phyloP scores from a whole-genome alignment of 1,284 basidiomycete species.

The Cryptococcus depauperatus region DNA sequence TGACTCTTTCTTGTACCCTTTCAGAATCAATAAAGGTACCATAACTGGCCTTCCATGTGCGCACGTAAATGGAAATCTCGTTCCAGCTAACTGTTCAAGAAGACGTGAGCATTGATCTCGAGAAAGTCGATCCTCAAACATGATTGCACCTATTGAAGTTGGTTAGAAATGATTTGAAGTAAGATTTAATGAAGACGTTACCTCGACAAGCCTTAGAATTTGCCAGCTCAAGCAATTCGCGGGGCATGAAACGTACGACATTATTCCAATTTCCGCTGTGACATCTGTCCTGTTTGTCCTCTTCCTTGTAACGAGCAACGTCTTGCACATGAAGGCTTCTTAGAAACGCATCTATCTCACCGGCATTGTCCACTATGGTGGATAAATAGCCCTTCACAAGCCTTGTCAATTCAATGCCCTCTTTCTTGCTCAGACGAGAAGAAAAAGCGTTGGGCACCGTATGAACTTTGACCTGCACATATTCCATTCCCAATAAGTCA shows the following conservation, averaged over 20 bases:
- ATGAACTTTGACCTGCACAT: conserved; percentile 38
- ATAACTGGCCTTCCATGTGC: conserved; percentile 64
- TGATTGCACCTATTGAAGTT: conserved; percentile 65
- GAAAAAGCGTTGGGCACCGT: conserved; percentile 36
- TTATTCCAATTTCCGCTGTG: conserved; percentile 56
- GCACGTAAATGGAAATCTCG: conserved; percentile 82
- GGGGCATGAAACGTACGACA: conserved; percentile 68
- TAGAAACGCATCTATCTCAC: conserved; percentile 32
- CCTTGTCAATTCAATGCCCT: conserved; percentile 28
- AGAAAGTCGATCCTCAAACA: conserved; percentile 83
- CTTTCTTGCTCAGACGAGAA: conserved; percentile 25
- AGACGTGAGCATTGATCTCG: conserved; percentile 62
- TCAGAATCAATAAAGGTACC: conserved; percentile 39
- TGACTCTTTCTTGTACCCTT: neutral
- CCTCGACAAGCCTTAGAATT: conserved; percentile 92
- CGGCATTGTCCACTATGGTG: conserved; percentile 18
- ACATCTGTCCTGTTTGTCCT: conserved; percentile 19
- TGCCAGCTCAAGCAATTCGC: conserved; percentile 65
- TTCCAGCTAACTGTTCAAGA: conserved; percentile 58
- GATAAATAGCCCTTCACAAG: conserved; percentile 31
- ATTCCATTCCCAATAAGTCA: conserved; percentile 19
- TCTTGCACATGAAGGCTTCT: neutral
- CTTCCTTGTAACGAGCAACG: neutral
- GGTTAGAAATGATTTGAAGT: neutral
- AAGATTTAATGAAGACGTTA: conserved; percentile 34